Evolutionary conservation across 495 filamentous ascomycete genomes (phyloP).

Genomic region (Penicillium samsonianum): DNA sequence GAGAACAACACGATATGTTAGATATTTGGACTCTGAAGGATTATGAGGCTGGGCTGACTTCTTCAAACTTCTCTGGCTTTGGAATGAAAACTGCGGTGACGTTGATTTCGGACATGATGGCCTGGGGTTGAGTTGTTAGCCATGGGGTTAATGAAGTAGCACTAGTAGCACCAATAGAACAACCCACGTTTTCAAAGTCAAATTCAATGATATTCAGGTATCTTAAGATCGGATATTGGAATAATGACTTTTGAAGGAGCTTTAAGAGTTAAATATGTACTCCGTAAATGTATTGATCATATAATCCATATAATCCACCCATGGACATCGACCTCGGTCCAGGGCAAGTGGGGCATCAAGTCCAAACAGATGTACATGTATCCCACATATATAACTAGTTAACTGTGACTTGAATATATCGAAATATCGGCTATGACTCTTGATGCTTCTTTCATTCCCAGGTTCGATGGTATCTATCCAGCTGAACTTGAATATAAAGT

Average conservation of each 20-base stretch:
- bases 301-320: constrained; percentile 12
- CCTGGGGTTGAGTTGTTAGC: neutral
- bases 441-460: no score
- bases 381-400: no score
- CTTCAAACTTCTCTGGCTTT: constrained; percentile 37
- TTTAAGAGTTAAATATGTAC: neutral
- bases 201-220: neutral
- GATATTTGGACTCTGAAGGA: neutral
- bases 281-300: constrained; percentile 6
- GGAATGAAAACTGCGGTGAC: constrained; percentile 32
- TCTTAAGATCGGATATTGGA: neutral
- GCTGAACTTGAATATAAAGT: neutral
- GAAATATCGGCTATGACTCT: neutral
- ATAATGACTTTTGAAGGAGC: no score
- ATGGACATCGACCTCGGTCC: constrained; percentile 10
- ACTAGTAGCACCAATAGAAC: neutral
- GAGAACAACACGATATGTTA: constrained; percentile 1
- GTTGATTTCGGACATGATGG: constrained; percentile 34
- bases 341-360: constrained; percentile 11
- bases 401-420: neutral
- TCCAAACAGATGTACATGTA: neutral
- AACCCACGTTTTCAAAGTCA: neutral
- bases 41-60: constrained; percentile 19
- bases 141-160: neutral
- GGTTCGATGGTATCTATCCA: neutral